phyloP scores from a whole-genome alignment of 2,329 filamentous ascomycete species.

The Trichophyton mentagrophytes region DNA sequence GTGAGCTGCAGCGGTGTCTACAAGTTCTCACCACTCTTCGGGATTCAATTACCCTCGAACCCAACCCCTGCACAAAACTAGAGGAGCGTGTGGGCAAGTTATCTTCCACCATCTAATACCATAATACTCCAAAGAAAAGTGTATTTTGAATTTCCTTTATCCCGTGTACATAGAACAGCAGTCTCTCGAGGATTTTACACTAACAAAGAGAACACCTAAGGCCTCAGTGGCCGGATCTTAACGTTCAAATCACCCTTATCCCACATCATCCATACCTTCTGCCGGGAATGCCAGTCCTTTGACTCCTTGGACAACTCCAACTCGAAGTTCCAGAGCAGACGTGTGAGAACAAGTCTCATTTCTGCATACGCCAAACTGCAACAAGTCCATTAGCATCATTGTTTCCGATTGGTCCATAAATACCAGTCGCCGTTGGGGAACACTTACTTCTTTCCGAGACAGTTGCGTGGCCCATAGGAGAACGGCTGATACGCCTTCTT shows the following conservation, averaged over 20 bases:
- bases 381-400: background rate
- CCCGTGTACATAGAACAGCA: background rate
- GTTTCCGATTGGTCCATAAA: background rate
- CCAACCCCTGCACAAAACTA: background rate
- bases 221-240: background rate
- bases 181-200: background rate
- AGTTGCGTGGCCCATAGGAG: slow-evolving; percentile 12
- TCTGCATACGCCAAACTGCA: slow-evolving; percentile 15
- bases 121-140: background rate
- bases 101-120: background rate
- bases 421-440: background rate
- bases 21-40: background rate
- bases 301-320: slow-evolving; percentile 12
- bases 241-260: background rate
- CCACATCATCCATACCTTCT: background rate
- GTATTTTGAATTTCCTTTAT: background rate
- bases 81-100: background rate
- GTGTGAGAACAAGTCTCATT: slow-evolving; percentile 15
- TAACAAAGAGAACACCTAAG: background rate
- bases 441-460: slow-evolving; percentile 15
- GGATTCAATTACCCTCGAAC: background rate
- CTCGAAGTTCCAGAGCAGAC: slow-evolving; percentile 17
- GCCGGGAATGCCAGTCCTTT: slow-evolving; percentile 11
- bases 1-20: background rate
- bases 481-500: slow-evolving; percentile 13